A percentile compares a stretch with the other conserved stretches of the same genome.
phyloP scores from a whole-genome alignment of 192 early-diverging fungal species.

The Coemansia sp. region DNA sequence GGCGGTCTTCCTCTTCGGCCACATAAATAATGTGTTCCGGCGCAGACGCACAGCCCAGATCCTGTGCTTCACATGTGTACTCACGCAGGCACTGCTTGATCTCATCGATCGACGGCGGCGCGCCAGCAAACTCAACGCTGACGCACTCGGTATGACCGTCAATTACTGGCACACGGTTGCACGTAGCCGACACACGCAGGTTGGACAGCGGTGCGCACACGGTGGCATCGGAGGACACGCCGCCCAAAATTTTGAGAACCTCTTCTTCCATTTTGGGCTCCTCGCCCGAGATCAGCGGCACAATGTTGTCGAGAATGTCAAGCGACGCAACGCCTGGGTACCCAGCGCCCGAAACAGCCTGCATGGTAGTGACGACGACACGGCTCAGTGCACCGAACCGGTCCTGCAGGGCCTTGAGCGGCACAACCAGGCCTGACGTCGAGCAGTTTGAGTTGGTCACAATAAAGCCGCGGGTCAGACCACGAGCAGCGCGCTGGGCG shows the following conservation, averaged over 20 bases:
- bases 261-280: slow-evolving; percentile 98
- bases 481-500: slow-evolving; percentile 64
- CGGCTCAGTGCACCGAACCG: slow-evolving; percentile 82
- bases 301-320: slow-evolving; percentile 95
- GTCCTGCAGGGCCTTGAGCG: slow-evolving; percentile 84
- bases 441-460: slow-evolving; percentile 99
- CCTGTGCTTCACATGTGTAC: slow-evolving; percentile 83
- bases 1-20: slow-evolving; percentile 74
- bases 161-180: slow-evolving; percentile 94
- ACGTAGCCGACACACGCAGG: slow-evolving; percentile 87
- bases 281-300: slow-evolving; percentile 92
- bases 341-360: slow-evolving; percentile 96
- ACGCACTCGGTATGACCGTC: slow-evolving; percentile 95
- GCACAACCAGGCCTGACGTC: slow-evolving; percentile 93
- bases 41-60: slow-evolving; percentile 73
- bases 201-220: slow-evolving; percentile 53
- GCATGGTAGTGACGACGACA: slow-evolving; percentile 87
- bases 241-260: slow-evolving; percentile 88
- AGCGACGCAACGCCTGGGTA: slow-evolving; percentile 95
- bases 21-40: slow-evolving; percentile 77
- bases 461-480: slow-evolving; percentile 77
- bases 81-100: slow-evolving; percentile 67
- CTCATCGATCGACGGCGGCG: slow-evolving; percentile 72
- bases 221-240: slow-evolving; percentile 53
- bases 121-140: slow-evolving; percentile 73